Evolutionary conservation across 2,329 filamentous ascomycete species (phyloP), one percentile per base, ranked within the genome.

Genomic region (Chaetomiaceae sp.): DNA sequence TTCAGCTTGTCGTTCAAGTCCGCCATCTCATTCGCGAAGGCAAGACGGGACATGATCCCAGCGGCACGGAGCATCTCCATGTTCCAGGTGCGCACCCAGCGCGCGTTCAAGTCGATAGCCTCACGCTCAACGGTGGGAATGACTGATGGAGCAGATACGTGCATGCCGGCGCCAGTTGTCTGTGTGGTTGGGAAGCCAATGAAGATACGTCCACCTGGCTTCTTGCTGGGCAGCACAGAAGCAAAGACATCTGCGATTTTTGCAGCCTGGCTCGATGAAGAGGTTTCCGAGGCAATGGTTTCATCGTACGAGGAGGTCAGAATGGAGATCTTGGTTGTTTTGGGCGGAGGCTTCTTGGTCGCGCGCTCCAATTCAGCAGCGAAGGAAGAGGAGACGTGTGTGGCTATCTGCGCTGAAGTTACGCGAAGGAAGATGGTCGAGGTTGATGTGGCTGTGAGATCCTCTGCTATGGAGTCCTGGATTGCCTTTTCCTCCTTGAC

Each of bases 101-200:
- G 81, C 14, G 93, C 94, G 63, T 98, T 97, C 52, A 98, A 74
- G 65, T 98, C 93, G 48, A 98, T 95, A 44, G 88, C 93, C 63
- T 98, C 93, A 61, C 93, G 82, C 66, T 98, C 93, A 2, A 98
- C 94, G 0, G 93, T 98, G 0, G 93, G 93, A 47, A 98, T 98
- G 12, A 98, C 83, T 0, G 91, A 96, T 1, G 90, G 93, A 0
- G 93, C 93, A 11, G 91, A 97, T 24, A 98, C 86, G 64, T 98
- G 93, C 62, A 94, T 86, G 14, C 91, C 86, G 22, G 91, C 82
- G 45, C 91, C 93, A 0, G 94, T 98, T 0, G 93, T 98, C 68
- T 98, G 93, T 56, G 91, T 90, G 1, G 93, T 98, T 3, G 93
- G 91, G 61, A 98, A 98, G 0, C 93, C 93, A 60, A 98, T 98